Evolutionary conservation across 23 red algal species (phyloP), one percentile per base, ranked within the genome.

Genomic region (Gracilaria caudata): DNA sequence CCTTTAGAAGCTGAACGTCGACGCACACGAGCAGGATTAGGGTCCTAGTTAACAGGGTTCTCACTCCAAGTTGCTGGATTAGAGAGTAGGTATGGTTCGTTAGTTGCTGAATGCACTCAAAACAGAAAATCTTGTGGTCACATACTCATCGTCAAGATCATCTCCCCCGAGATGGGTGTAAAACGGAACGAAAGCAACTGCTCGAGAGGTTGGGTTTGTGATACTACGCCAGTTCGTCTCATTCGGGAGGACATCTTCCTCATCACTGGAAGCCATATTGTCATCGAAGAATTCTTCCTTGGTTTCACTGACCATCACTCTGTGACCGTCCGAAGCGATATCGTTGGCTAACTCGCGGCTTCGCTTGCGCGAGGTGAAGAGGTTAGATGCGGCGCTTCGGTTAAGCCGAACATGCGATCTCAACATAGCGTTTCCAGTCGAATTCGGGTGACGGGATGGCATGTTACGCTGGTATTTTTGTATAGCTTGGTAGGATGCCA

Each of bases 101-200:
- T 66, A 36, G 61, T 66, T 30, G 0, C 11, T 16, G 26, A 63
- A 35, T 3, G 23, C 19, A 17, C 30, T 33, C 14, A 30, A 36
- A 36, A 66, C 19, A 35, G 6, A 35, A 47, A 47, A n/a, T 21
- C 37, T 75, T 38, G 25, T 33, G 39, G 43, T 8, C 21, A 86
- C 82, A n/a, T 72, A 86, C 82, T 68, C 45, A 54, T 86, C 82
- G 36, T 86, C 82, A 73, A 86, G 66, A 68, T 86, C 82, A 38
- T 45, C 41, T 19, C 65, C 65, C 1, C 61, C 63, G 28, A 86
- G 63, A 64, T 86, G 82, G 11, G 82, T 19, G 66, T 86, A 86
- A 86, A 58, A 86, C 65, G 82, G 82, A 37, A 86, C 65, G 66
- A 86, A 86, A 16, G 66, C 44, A 23, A 14, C 65, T 17, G 70